Evolutionary conservation across 31 red algal genomes (phyloP), one percentile per base, ranked within the genome.

Genomic region (Odonthalia washingtoniensis): DNA sequence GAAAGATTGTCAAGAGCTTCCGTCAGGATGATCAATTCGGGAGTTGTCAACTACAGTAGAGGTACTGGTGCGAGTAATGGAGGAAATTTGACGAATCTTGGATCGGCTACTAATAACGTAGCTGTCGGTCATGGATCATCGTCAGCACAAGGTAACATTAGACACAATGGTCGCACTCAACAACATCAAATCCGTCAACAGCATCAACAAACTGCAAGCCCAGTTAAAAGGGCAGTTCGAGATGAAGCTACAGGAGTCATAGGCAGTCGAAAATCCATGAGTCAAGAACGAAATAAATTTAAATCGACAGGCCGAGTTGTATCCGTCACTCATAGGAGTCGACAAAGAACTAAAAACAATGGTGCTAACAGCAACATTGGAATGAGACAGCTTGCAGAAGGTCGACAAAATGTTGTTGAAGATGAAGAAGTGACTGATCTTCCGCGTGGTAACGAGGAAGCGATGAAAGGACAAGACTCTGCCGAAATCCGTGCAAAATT

Each of bases 1-100:
- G 90, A 92, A 46, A 81, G 90, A 6, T 39, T 92, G 32, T 92
- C 90, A 45, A 57, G 90, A 46, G 90, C 90, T 16, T 92, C 90
- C 1, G 83, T 92, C 9, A 40, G 83, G 35, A 52, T 92, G 1
- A 92, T 92, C 49, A 92, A 92, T 37, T 81, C 90, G 33, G 90
- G 90, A 2, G 90, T 87, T n/a, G 57, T 92, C 32, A 85, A 84
- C 46, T 80, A 91, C 40, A 49, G 61, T 42, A 42, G 80, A 28
- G 12, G 21, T 21, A 9, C 49, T 14, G 49, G 49, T 21, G 12
- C 9, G 9, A 14, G 9, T 57, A 14, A 9, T 72, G 31, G 31
- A 4, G 26, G 72, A 21, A 41, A 40, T 42, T 76, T n/a, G 5
- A 46, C 35, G 33, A 69, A 69, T 46, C 17, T 83, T 9, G 38